These are phyloP conservation scores for Purshia tridentata DNA, from an alignment of 306 rosid genomes.

Conservation along the genomic window DNA sequence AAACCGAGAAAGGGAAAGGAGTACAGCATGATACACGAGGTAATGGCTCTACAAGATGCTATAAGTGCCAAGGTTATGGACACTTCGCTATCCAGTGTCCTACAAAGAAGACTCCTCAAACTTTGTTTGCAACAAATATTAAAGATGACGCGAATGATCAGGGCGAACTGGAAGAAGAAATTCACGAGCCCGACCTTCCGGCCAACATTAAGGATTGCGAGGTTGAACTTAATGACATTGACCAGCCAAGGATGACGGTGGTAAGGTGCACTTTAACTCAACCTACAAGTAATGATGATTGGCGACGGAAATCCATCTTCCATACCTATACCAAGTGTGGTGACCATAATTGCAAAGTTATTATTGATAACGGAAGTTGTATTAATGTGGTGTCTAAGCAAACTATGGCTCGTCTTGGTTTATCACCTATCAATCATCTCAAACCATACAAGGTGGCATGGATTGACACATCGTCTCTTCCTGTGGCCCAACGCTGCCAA, in stretches of 20 bases:
- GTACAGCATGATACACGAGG: neutral
- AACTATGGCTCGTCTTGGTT: no score
- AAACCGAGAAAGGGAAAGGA: no score
- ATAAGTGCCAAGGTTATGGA: neutral
- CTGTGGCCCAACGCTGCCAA: no score
- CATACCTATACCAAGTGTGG: neutral
- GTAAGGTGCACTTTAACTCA: neutral
- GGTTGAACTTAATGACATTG: neutral
- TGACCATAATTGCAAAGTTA: neutral
- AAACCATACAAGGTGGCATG: no score
- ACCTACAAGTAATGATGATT: neutral
- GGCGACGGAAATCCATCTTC: neutral
- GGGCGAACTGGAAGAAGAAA: neutral
- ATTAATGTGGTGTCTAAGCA: neutral
- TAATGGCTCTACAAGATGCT: neutral
- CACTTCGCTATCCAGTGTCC: neutral
- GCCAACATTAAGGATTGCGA: neutral
- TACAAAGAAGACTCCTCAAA: neutral
- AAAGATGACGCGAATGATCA: neutral
- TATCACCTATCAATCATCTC: no score
- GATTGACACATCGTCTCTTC: no score
- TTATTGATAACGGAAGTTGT: neutral
- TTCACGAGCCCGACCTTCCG: neutral
- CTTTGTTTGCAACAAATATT: neutral
- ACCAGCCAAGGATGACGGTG: neutral